Percentiles rank a stretch among this genome's conserved stretches.
These are phyloP conservation scores for Panicum miliaceum DNA, from an alignment of 176 grass and related monocot species.

Conservation along the genomic window DNA sequence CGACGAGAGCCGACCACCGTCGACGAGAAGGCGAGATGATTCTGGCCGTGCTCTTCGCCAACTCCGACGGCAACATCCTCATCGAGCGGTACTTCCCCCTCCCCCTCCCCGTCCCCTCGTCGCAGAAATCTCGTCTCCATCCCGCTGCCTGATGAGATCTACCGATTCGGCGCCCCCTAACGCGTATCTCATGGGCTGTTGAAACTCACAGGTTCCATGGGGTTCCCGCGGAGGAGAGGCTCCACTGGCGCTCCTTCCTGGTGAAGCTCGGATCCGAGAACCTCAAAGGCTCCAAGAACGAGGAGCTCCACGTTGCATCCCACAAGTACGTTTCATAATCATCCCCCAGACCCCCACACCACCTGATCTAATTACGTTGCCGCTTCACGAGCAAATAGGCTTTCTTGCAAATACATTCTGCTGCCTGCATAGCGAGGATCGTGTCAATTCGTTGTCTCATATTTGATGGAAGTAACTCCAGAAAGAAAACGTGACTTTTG, in stretches of 20 bases:
- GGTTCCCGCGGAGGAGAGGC: conserved; percentile 87
- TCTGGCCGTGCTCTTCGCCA: conserved; percentile 75
- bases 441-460: background rate
- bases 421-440: background rate
- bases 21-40: conserved; percentile 47
- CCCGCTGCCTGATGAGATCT: conserved; percentile 36
- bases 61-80: conserved; percentile 80
- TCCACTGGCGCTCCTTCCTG: conserved; percentile 95
- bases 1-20: background rate
- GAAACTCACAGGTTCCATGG: conserved; percentile 73
- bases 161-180: background rate
- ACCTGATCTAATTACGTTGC: background rate
- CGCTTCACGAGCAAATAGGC: background rate
- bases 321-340: conserved; percentile 63
- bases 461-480: background rate
- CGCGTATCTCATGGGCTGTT: background rate
- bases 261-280: conserved; percentile 94
- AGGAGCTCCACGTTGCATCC: conserved; percentile 90
- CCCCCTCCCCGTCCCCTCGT: too few species aligned
- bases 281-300: conserved; percentile 87
- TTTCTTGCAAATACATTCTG: background rate
- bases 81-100: conserved; percentile 50
- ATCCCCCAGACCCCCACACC: background rate
- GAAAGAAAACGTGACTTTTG: background rate
- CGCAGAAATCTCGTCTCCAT: background rate